Percentiles rank a stretch among this genome's conserved stretches.
Conservation (phyloP, 805 yeast genomes). For the Saccharomyces jurei region DNA sequence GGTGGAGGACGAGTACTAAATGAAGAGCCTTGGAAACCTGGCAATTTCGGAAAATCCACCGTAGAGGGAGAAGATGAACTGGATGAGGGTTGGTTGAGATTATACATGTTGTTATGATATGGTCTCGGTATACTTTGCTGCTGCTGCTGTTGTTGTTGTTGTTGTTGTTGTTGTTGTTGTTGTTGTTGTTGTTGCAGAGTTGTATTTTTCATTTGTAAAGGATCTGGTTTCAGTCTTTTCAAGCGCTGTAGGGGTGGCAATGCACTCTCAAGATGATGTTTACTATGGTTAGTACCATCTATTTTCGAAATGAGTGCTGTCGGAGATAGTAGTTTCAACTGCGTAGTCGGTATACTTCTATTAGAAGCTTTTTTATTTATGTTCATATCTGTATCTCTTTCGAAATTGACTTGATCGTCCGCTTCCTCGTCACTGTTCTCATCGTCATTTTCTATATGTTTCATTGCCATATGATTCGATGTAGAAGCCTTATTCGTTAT, state of each 20-base stretch:
- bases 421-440: conserved; percentile 4
- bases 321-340: not conserved
- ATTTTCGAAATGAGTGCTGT: not conserved
- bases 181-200: not conserved
- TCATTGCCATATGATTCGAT: not conserved
- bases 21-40: not conserved
- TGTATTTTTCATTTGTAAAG: conserved; percentile 1
- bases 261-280: not conserved
- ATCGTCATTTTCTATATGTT: not conserved
- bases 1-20: not conserved
- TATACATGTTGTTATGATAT: not conserved
- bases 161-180: conserved; percentile 6
- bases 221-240: not conserved
- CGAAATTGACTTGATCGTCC: conserved; percentile 6
- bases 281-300: not conserved
- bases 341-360: not conserved
- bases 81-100: not conserved
- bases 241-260: not conserved
- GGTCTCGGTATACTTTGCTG: conserved; percentile 4
- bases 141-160: conserved; percentile 5
- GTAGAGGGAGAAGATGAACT: not conserved
- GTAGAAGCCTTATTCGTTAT: conserved; percentile 1
- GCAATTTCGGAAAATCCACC: not conserved
- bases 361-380: not conserved
- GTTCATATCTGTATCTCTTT: conserved; percentile 6